phyloP scores from a whole-genome alignment of 176 grass and related monocot species.

The Musa troglodytarum region DNA sequence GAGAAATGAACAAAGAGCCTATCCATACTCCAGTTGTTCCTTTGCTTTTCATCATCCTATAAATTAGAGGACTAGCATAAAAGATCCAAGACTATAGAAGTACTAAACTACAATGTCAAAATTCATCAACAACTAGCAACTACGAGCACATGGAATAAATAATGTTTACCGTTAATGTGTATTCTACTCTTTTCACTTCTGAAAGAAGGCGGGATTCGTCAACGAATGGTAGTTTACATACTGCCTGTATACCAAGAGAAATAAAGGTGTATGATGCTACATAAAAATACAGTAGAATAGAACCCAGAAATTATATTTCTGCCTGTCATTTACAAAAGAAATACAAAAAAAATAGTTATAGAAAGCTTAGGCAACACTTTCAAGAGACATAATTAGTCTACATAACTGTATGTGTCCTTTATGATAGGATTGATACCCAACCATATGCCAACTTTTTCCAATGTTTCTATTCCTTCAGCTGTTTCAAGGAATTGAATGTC shows the following conservation, averaged over 20 bases:
- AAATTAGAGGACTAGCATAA: constrained; percentile 5
- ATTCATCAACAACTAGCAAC: not conserved
- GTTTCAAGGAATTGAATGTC: too few species aligned
- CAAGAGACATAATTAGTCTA: too few species aligned
- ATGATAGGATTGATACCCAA: too few species aligned
- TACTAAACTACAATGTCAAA: not conserved
- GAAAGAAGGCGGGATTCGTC: constrained; percentile 34
- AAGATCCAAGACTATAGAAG: not conserved
- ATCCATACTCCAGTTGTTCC: constrained; percentile 25
- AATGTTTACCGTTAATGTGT: constrained; percentile 30
- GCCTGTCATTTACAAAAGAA: too few species aligned
- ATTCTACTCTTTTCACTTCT: constrained; percentile 30
- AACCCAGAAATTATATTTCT: too few species aligned
- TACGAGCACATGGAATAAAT: not conserved
- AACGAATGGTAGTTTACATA: constrained; percentile 43
- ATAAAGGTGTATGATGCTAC: not conserved
- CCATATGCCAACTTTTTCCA: too few species aligned
- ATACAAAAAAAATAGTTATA: too few species aligned
- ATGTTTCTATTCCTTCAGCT: too few species aligned
- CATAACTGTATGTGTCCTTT: not conserved
- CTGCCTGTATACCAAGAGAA: constrained; percentile 23
- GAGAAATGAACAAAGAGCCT: constrained; percentile 30
- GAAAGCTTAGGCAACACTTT: too few species aligned
- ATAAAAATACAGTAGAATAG: not conserved
- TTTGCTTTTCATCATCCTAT: constrained; percentile 34